Evolutionary conservation across 805 yeast genomes (phyloP).

Genomic region (Kazachstania taianensis): DNA sequence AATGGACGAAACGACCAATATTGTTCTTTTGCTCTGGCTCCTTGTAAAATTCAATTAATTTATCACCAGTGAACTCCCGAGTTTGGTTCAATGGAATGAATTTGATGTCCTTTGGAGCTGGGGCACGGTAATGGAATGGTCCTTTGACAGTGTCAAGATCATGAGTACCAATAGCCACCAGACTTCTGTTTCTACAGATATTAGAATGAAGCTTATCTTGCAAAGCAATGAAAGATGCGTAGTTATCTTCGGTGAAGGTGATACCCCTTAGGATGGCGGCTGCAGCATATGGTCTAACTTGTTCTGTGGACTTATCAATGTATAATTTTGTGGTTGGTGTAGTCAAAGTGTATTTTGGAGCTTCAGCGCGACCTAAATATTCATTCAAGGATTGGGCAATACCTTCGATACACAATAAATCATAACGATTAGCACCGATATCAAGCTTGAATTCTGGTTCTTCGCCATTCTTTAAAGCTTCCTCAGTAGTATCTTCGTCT

Average conservation of each 20-base stretch:
- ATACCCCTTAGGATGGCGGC: constrained; percentile 87
- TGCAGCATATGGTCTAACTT: constrained; percentile 85
- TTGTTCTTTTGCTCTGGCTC: constrained; percentile 69
- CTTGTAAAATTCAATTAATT: constrained; percentile 75
- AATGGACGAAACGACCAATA: constrained; percentile 77
- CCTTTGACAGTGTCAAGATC: constrained; percentile 72
- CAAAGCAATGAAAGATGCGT: constrained; percentile 88
- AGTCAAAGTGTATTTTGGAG: constrained; percentile 59
- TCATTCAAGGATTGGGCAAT: constrained; percentile 91
- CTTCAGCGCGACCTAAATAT: constrained; percentile 57
- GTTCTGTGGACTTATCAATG: constrained; percentile 62
- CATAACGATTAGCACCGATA: constrained; percentile 97
- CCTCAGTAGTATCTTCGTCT: constrained; percentile 90
- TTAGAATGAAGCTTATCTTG: constrained; percentile 95
- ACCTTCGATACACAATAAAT: constrained; percentile 96
- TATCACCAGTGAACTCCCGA: constrained; percentile 58
- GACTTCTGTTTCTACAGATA: constrained; percentile 91
- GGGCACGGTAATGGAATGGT: constrained; percentile 82
- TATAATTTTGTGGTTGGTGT: constrained; percentile 60
- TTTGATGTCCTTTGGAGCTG: constrained; percentile 64
- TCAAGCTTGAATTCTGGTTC: constrained; percentile 94
- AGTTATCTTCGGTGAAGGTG: constrained; percentile 69
- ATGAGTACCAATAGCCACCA: constrained; percentile 98
- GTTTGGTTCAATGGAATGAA: constrained; percentile 70
- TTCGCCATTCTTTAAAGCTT: constrained; percentile 35